Conservation (phyloP, 2,329 filamentous ascomycete genomes). For the Lachnellula hyalina region DNA sequence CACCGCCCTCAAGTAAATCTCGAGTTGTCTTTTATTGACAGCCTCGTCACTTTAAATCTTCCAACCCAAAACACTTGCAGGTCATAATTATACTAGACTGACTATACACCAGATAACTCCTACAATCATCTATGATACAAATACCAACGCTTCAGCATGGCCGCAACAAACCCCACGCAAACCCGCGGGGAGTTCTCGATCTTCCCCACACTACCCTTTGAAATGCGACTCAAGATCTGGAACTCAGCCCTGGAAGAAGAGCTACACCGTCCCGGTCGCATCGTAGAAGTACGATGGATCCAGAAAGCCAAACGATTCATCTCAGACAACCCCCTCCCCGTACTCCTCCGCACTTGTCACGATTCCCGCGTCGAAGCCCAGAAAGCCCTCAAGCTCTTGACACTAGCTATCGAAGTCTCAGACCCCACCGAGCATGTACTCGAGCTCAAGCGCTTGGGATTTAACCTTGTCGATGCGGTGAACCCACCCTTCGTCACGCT, state of each 20-base stretch:
- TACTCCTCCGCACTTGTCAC: neutral
- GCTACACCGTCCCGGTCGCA: neutral
- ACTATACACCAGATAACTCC: too few species aligned
- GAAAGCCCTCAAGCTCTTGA: neutral
- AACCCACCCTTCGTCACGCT: neutral
- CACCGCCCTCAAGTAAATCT: too few species aligned
- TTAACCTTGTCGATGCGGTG: too few species aligned
- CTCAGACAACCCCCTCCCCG: neutral
- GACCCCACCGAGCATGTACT: neutral
- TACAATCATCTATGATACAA: too few species aligned
- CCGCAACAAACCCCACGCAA: neutral
- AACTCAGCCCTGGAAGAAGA: neutral
- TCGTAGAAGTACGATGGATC: neutral
- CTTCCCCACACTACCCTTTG: neutral
- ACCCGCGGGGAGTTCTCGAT: neutral
- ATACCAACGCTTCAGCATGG: neutral
- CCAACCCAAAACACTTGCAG: too few species aligned
- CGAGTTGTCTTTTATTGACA: too few species aligned
- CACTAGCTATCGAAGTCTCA: neutral
- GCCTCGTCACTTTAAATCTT: too few species aligned
- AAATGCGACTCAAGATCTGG: constrained; percentile 2
- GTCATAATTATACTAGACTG: too few species aligned
- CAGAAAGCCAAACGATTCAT: neutral
- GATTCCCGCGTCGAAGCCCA: neutral
- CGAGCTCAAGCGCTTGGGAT: neutral